phyloP scores from a whole-genome alignment of 2,329 filamentous ascomycete species.

The Nemania sp. region DNA sequence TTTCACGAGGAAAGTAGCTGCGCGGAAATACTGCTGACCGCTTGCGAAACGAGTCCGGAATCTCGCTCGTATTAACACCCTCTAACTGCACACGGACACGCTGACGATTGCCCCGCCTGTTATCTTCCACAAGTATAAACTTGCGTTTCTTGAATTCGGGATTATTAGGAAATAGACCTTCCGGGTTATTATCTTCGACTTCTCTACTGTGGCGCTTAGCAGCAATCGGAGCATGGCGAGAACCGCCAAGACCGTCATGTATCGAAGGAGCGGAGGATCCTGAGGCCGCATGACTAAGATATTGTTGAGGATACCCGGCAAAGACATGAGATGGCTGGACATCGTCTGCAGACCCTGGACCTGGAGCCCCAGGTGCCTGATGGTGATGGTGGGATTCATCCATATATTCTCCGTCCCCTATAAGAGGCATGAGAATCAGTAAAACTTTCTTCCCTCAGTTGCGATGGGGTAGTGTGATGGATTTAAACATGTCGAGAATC shows the following conservation, averaged over 20 bases:
- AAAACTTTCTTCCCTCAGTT: slow-evolving; percentile 32
- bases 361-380: slow-evolving; percentile 59
- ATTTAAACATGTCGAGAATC: slow-evolving; percentile 31
- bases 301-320: slow-evolving; percentile 41
- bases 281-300: slow-evolving; percentile 46
- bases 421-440: slow-evolving; percentile 42
- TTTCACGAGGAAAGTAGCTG: slow-evolving; percentile 90
- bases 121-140: slow-evolving; percentile 94
- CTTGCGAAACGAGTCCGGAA: slow-evolving; percentile 93
- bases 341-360: slow-evolving; percentile 59
- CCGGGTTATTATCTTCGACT: slow-evolving; percentile 62
- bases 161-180: slow-evolving; percentile 82
- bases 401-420: slow-evolving; percentile 66
- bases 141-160: slow-evolving; percentile 92
- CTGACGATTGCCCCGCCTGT: slow-evolving; percentile 76
- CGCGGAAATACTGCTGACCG: slow-evolving; percentile 87
- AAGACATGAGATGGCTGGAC: slow-evolving; percentile 51
- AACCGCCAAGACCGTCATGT: slow-evolving; percentile 46
- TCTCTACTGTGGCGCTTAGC: slow-evolving; percentile 39
- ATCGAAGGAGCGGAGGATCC: slow-evolving; percentile 45
- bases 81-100: slow-evolving; percentile 93
- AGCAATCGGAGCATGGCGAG: slow-evolving; percentile 42
- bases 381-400: slow-evolving; percentile 69
- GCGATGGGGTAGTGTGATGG: slow-evolving; percentile 23
- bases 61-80: slow-evolving; percentile 90